These are phyloP conservation scores for Yamadazyma siamensis DNA, from an alignment of 1,139 yeast species.

Conservation along the genomic window DNA sequence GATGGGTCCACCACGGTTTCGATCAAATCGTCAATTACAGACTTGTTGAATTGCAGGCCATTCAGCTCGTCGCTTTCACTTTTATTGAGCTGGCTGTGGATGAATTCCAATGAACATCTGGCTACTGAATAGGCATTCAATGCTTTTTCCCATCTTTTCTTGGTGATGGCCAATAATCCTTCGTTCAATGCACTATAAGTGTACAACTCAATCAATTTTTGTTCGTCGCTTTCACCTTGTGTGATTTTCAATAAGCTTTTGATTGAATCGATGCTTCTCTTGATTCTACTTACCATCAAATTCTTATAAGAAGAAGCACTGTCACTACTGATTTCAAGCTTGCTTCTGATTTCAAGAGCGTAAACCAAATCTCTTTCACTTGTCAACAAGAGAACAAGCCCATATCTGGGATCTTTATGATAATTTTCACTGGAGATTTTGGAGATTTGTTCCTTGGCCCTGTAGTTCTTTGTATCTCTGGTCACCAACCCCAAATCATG, in stretches of 20 bases:
- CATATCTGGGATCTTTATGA: slow-evolving; percentile 42
- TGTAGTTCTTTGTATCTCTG: slow-evolving; percentile 55
- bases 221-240: slow-evolving; percentile 25
- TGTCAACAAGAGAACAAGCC: slow-evolving; percentile 46
- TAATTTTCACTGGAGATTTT: slow-evolving; percentile 47
- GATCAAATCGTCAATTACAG: slow-evolving; percentile 53
- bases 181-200: slow-evolving; percentile 57
- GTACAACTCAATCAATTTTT: slow-evolving; percentile 52
- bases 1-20: slow-evolving; percentile 69
- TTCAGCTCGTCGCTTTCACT: slow-evolving; percentile 15
- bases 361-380: slow-evolving; percentile 70
- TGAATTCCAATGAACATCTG: slow-evolving; percentile 55
- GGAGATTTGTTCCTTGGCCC: slow-evolving; percentile 39
- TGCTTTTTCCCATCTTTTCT: slow-evolving; percentile 57
- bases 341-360: slow-evolving; percentile 61
- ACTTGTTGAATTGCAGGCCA: slow-evolving; percentile 30
- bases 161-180: slow-evolving; percentile 58
- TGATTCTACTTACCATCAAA: slow-evolving; percentile 64
- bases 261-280: slow-evolving; percentile 52
- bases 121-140: slow-evolving; percentile 56
- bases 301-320: slow-evolving; percentile 43
- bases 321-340: slow-evolving; percentile 52
- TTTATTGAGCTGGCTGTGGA: slow-evolving; percentile 24
- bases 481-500: slow-evolving; percentile 54
- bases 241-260: slow-evolving; percentile 42